Evolutionary conservation across 148 eudicot species (phyloP), one percentile per base, ranked within the genome.

Genomic region (Rhododendron molle): DNA sequence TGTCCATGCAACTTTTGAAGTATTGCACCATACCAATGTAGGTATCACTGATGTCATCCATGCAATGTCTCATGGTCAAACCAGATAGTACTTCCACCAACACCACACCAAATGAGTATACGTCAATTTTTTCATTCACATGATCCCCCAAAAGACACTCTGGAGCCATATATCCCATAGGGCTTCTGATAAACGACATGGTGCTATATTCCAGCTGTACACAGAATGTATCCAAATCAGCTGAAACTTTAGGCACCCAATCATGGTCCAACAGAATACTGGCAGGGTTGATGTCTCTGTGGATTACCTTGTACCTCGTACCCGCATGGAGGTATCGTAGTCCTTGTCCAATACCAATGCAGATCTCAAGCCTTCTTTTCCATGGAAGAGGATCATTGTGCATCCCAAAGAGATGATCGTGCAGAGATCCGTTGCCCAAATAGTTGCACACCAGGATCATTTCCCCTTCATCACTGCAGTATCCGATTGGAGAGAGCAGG

Each of bases 51-150:
- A 52, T 16, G 11, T 52, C 58, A 52, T 80, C 10, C 21, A 85
- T 38, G 16, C 30, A 46, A 60, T 3, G 38, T 10, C n/a, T n/a
- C n/a, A n/a, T n/a, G n/a, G n/a, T 20, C 85, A 50, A 74, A 50
- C 32, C 20, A 1, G 60, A 54, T 54, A 85, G 32, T 50, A 88
- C 13, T 80, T 73, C 46, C n/a, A 85, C 1, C n/a, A 88, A 78
- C 12, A 88, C 67, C 2, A 85, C 62, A 0, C 89, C 89, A 13
- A 88, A 40, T 0, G 87, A 85, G 82, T 77, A 88, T 2, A 88
- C 89, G 30, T 88, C 89, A 1, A 69, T 43, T 82, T 88, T 38
- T 23, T 21, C 3, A 85, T 0, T 56, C 32, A 62, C 44, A n/a
- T n/a, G n/a, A n/a, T n/a, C n/a, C n/a, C n/a, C n/a, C n/a, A n/a